Conservation (phyloP, 148 eudicot genomes). For the Rheum nobile region DNA sequence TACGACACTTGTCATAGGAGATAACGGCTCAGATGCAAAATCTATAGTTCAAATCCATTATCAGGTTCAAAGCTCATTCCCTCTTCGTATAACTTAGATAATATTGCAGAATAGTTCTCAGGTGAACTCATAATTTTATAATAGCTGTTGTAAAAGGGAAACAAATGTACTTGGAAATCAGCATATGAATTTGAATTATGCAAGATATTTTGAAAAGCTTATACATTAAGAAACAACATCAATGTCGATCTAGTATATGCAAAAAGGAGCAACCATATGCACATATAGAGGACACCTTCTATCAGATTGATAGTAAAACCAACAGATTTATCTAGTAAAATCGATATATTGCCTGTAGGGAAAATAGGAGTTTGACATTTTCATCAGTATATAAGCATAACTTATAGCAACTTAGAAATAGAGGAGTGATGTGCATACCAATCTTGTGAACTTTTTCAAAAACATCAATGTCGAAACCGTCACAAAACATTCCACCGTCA, state of each 20-base stretch:
- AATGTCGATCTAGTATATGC: not conserved
- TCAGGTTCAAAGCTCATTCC: constrained; percentile 77
- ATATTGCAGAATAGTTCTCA: constrained; percentile 50
- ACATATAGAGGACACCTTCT: constrained; percentile 42
- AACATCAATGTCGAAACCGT: constrained; percentile 78
- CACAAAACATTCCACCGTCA: constrained; percentile 63
- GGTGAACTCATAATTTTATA: constrained; percentile 71
- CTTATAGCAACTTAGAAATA: not conserved
- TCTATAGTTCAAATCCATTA: constrained; percentile 75
- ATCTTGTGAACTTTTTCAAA: constrained; percentile 63
- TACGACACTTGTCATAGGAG: too few species aligned
- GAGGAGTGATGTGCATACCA: constrained; percentile 30
- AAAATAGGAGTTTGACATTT: not conserved
- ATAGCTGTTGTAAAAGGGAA: constrained; percentile 29
- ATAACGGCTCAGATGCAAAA: too few species aligned
- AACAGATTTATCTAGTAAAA: constrained; percentile 56
- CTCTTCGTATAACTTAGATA: constrained; percentile 68
- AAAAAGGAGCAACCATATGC: not conserved
- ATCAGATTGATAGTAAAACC: constrained; percentile 58
- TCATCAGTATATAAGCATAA: not conserved
- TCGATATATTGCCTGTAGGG: constrained; percentile 49
- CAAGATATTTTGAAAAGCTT: not conserved
- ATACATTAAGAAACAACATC: too few species aligned
- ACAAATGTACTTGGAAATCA: not conserved
- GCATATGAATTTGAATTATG: not conserved